Conservation (phyloP, 345 rosid species). For the Bruguiera gymnorhiza region DNA sequence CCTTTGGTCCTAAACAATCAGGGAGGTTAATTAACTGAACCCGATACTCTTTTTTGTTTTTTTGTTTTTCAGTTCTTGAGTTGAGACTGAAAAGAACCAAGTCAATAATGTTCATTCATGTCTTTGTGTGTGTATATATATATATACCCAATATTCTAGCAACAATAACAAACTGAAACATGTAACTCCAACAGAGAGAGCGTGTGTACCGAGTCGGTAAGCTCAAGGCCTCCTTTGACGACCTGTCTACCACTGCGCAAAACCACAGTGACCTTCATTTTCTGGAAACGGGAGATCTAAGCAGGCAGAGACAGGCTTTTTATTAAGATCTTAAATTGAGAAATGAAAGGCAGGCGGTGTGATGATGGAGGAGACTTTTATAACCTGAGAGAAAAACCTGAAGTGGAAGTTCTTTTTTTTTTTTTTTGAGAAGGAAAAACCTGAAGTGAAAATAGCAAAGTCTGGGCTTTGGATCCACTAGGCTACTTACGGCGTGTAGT, state of each 20-base stretch:
- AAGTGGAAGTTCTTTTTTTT: neutral
- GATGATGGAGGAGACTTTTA: too few species aligned
- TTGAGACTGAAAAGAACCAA: too few species aligned
- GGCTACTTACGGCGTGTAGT: neutral
- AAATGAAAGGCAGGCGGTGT: too few species aligned
- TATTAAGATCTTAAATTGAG: too few species aligned
- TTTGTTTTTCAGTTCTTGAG: too few species aligned
- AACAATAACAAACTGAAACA: conserved; percentile 10
- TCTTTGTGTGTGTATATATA: too few species aligned
- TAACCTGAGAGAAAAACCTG: neutral
- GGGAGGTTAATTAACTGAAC: neutral
- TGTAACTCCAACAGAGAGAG: neutral
- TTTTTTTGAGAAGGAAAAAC: too few species aligned
- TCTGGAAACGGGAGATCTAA: conserved; percentile 2
- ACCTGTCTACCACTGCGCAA: conserved; percentile 87
- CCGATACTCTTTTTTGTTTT: neutral
- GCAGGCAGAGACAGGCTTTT: too few species aligned
- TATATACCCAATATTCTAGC: conserved; percentile 3
- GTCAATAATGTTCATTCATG: too few species aligned
- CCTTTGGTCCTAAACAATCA: neutral
- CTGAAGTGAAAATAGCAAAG: too few species aligned
- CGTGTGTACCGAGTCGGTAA: conserved; percentile 58
- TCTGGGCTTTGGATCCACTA: too few species aligned
- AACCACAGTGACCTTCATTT: conserved; percentile 77
- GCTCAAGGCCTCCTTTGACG: conserved; percentile 70